phyloP scores from a whole-genome alignment of 345 rosid genomes.

The Viola odorata region DNA sequence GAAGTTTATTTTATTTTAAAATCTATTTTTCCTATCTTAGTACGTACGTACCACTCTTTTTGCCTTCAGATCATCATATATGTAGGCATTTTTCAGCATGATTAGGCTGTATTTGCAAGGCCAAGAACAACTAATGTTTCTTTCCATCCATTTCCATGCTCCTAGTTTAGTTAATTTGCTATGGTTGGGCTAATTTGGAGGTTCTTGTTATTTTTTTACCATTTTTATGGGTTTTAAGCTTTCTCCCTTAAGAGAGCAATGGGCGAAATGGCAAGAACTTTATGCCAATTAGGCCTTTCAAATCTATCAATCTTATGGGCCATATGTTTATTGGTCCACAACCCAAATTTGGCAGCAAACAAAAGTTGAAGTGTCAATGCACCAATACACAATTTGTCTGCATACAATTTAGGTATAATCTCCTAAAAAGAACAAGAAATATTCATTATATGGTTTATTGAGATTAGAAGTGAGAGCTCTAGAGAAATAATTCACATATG shows the following conservation, averaged over 20 bases:
- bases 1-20: neutral
- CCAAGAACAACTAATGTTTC: conserved; percentile 16
- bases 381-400: neutral
- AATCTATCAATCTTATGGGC: conserved; percentile 2
- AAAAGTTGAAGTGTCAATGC: neutral
- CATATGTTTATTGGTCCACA: conserved; percentile 2
- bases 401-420: neutral
- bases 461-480: neutral
- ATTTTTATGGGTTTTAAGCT: neutral
- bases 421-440: neutral
- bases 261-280: conserved; percentile 4
- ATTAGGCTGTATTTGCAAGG: conserved; percentile 20
- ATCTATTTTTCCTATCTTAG: neutral
- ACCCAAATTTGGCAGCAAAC: conserved; percentile 3
- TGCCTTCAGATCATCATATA: conserved; percentile 3
- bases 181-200: conserved; percentile 7
- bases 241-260: neutral
- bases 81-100: conserved; percentile 16
- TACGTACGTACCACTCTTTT: neutral
- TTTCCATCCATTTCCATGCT: conserved; percentile 11
- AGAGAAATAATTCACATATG: neutral
- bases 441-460: neutral
- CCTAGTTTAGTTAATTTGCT: conserved; percentile 5
- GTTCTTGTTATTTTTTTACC: neutral
- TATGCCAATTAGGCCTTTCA: conserved; percentile 7